These are phyloP conservation scores for Neofusicoccum laricinum DNA, from an alignment of 2,329 filamentous ascomycete genomes.

Conservation along the genomic window DNA sequence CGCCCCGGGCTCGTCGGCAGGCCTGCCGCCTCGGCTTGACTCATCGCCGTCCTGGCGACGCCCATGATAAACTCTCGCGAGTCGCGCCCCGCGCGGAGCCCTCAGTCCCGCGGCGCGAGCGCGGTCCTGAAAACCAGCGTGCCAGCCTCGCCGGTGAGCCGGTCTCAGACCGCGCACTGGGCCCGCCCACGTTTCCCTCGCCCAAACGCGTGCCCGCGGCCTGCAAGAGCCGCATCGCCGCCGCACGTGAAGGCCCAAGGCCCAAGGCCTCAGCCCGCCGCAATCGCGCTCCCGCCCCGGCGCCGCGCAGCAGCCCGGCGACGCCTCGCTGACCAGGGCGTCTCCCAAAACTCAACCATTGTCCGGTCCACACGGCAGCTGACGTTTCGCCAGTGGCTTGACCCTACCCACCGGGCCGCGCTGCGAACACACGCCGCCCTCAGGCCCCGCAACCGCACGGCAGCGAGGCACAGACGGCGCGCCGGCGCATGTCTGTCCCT, in stretches of 20 bases:
- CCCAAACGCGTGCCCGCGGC: neutral
- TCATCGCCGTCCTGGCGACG: neutral
- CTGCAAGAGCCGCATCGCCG: neutral
- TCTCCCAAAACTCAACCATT: neutral
- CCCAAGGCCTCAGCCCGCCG: neutral
- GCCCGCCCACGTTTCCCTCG: neutral
- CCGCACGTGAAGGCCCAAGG: neutral
- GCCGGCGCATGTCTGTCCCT: neutral
- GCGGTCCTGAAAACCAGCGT: neutral
- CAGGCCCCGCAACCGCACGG: neutral
- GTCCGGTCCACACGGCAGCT: neutral
- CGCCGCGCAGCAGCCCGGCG: neutral
- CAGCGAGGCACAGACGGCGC: neutral
- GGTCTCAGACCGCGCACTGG: too few relatives aligned
- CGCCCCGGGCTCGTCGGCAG: neutral
- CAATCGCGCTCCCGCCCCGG: neutral
- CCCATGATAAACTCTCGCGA: constrained; percentile 7
- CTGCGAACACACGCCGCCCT: neutral
- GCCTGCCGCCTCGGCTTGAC: constrained; percentile 2
- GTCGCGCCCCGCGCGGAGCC: neutral
- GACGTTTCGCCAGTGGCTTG: constrained; percentile 1
- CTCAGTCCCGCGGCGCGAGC: too few relatives aligned
- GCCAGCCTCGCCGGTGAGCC: neutral
- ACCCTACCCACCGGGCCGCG: neutral
- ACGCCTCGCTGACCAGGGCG: constrained; percentile 1